Percentiles rank a stretch among this genome's conserved stretches.
Evolutionary conservation across 768 basidiomycete species (phyloP).

Genomic region (Boletus sp.): DNA sequence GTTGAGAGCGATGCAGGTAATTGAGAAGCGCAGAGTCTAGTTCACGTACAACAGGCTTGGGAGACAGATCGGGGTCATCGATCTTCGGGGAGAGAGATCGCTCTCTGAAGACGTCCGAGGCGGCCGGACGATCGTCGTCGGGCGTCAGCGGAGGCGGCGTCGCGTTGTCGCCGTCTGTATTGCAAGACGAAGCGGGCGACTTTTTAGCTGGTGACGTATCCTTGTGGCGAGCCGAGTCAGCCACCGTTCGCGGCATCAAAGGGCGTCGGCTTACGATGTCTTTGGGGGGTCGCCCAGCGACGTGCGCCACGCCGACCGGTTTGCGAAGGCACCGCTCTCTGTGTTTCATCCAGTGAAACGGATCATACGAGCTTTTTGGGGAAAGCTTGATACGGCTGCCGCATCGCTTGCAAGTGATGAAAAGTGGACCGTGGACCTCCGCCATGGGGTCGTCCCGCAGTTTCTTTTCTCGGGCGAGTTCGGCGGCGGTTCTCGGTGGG

Average conservation of each 20-base stretch:
- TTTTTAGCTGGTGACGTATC: constrained; percentile 19
- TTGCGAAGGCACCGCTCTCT: constrained; percentile 57
- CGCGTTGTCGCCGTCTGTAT: constrained; percentile 30
- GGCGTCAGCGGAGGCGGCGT: constrained; percentile 38
- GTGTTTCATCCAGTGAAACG: constrained; percentile 67
- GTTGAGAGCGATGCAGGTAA: constrained; percentile 26
- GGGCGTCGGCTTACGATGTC: constrained; percentile 19
- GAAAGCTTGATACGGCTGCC: constrained; percentile 61
- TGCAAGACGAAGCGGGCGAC: constrained; percentile 29
- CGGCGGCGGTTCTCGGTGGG: constrained; percentile 40
- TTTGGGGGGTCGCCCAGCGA: constrained; percentile 18
- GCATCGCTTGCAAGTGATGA: constrained; percentile 57
- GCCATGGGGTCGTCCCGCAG: constrained; percentile 55
- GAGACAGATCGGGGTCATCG: constrained; percentile 17
- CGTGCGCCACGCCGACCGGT: constrained; percentile 22
- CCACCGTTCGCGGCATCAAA: background rate
- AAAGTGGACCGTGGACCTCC: constrained; percentile 47
- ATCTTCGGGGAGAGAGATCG: constrained; percentile 26
- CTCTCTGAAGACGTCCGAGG: constrained; percentile 20
- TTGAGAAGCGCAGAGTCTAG: constrained; percentile 24
- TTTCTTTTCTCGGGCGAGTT: constrained; percentile 49
- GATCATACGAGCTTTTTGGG: constrained; percentile 62
- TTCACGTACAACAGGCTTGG: constrained; percentile 25
- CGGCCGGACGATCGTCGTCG: constrained; percentile 30
- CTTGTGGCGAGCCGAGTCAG: constrained; percentile 15